Evolutionary conservation across 768 basidiomycete genomes (phyloP), one percentile per base, ranked within the genome.

Genomic region (Megacollybia marginata): DNA sequence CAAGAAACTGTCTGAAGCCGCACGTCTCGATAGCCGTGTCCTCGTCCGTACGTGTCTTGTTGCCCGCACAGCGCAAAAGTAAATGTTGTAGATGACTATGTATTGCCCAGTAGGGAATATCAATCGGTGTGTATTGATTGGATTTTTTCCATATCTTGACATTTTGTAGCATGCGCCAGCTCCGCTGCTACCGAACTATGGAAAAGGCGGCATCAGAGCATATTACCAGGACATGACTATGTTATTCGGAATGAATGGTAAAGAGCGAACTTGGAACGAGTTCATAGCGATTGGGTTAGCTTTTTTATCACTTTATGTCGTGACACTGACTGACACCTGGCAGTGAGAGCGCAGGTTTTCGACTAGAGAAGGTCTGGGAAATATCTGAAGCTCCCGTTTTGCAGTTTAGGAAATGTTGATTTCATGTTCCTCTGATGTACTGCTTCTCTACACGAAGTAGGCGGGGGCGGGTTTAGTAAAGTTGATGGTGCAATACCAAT

Each of bases 1-100:
- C 33, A 57, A 52, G 28, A 65, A 62, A 44, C 47, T 70, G 3
- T 52, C 56, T 8, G 54, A 46, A 13, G 64, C 60, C 6, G 61
- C 70, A 63, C 51, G 20, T 9, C 58, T 64, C 0, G 33, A 55
- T n/a, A 65, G 64, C 48, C 58, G 61, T 6, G 18, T 71, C 35
- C 48, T 71, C 11, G 63, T 71, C 13, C 63, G 67, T 69, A 32
- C 19, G 66, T 56, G 13, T 11, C 46, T 31, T 28, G 33, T 19
- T 32, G 44, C 2, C 11, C 44, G 5, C 15, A 13, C 2, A 13
- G 28, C 23, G 44, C n/a, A 5, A 31, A 44, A 15, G 44, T 13
- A 31, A 31, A 9, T 44, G 13, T 19, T 44, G 18, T 23, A 19
- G 28, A 13, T 31, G 13, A n/a, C 44, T n/a, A 31, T 13, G 28